Evolutionary conservation across 2,329 filamentous ascomycete species (phyloP), one percentile per base, ranked within the genome.

Genomic region (Phyllachora maydis): DNA sequence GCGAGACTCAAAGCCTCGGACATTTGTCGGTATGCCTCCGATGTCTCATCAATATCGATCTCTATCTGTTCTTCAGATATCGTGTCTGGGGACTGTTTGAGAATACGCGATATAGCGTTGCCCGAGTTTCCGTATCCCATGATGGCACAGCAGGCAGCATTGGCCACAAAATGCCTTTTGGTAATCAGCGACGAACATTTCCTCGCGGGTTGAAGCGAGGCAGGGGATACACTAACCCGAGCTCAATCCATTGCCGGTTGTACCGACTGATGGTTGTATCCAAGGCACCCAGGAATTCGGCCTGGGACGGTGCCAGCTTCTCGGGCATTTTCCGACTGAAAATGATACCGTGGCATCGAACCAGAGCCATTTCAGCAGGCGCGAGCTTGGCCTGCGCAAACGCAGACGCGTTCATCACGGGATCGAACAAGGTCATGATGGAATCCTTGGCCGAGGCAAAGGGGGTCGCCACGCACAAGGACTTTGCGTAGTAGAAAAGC

Each of bases 401-500:
- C 1, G 32, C 28, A 16, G 32, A 24, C 5, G 24, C 18, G 32
- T 37, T 16, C 4, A 72, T 33, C 0, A 70, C 45, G 0, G 65
- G 65, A 3, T 70, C 62, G 24, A 83, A 71, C 0, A 83, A 43
- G 0, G 71, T 78, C 40, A 71, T 54, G 18, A 83, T 67, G 1
- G 63, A 76, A 23, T 79, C 73, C 4, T 61, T 56, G 0, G 74
- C 67, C n/a, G 66, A 70, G 0, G 45, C 40, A 28, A 85, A 85
- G 0, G 70, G 68, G 3, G 67, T 56, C 0, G 64, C 52, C 1
- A 76, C 75, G 14, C 67, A 76, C 0, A 85, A 52, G 0, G 69
- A 68, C 30, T 78, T 78, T 0, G 58, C 49, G 32, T 82, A 85
- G 29, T 66, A 77, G 35, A 65, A 81, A 0, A 83, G 45, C 38